A percentile compares a stretch with the other conserved stretches of the same genome.
phyloP scores from a whole-genome alignment of 805 yeast species.

The Yarrowia keelungensis region DNA sequence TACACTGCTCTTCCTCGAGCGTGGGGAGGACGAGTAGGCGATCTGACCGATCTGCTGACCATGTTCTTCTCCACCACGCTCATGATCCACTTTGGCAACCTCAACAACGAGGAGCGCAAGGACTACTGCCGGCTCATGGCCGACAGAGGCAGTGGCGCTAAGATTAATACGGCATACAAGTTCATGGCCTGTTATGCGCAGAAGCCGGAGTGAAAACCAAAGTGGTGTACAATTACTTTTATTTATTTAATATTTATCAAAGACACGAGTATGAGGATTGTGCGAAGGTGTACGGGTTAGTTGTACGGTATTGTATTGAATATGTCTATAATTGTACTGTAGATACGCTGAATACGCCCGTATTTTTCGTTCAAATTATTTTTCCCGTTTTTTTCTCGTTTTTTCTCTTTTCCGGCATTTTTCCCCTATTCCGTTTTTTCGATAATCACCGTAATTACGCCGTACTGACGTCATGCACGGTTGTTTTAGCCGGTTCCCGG shows the following conservation, averaged over 20 bases:
- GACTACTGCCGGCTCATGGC: slow-evolving; percentile 34
- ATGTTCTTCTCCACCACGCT: slow-evolving; percentile 46
- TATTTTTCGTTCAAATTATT: background rate
- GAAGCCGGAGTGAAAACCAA: slow-evolving; percentile 11
- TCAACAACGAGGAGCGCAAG: slow-evolving; percentile 42
- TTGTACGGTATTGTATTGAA: too few species aligned
- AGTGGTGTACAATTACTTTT: background rate
- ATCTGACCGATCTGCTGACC: slow-evolving; percentile 47
- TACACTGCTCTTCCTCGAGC: slow-evolving; percentile 47
- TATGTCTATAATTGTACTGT: too few species aligned
- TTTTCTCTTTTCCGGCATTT: too few species aligned
- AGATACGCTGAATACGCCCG: too few species aligned
- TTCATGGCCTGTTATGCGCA: slow-evolving; percentile 34
- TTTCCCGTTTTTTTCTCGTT: background rate
- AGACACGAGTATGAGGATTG: background rate
- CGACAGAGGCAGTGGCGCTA: slow-evolving; percentile 2
- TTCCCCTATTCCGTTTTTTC: too few species aligned
- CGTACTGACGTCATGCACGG: background rate
- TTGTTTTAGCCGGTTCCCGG: background rate
- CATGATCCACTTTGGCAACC: slow-evolving; percentile 50
- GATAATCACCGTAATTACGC: too few species aligned
- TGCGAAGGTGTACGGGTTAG: too few species aligned
- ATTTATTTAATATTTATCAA: slow-evolving; percentile 3
- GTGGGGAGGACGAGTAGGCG: slow-evolving; percentile 49
- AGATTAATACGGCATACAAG: slow-evolving; percentile 27